Evolutionary conservation across 768 basidiomycete species (phyloP), one percentile per base, ranked within the genome.

Genomic region (Antrodiella citrinella): DNA sequence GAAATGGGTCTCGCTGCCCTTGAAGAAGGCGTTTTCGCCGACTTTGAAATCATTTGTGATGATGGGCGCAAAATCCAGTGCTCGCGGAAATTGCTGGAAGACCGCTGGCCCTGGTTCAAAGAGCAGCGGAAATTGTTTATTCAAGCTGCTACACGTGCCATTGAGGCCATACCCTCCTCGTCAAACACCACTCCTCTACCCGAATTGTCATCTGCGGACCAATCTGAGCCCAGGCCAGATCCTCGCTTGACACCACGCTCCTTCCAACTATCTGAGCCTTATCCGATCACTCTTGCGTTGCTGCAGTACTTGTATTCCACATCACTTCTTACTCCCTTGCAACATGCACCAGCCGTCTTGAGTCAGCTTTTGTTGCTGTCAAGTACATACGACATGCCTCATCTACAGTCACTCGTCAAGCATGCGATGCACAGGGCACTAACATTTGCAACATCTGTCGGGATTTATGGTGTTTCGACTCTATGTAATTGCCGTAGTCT

Each of bases 81-180:
- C 63, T 93, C 91, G 20, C 76, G 91, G 44, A 82, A 78, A 62
- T 63, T 91, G n/a, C 72, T 99, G 23, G 86, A 90, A 61, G 85
- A 91, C 26, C 78, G 94, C 26, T 99, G 95, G 95, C 81, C 87
- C 1, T 99, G 95, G 95, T 93, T 99, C 74, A 78, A 78, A 56
- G 78, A 82, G 47, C 83, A 90, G 60, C 70, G 84, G 18, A 63
- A 69, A 47, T 69, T 70, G 46, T 82, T 88, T 59, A 57, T 84
- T 26, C 72, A 77, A 47, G 74, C 70, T 7, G 86, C 87, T 1
- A 68, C 69, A 42, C 69, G 68, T 22, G 73, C 78, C 4, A 69
- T 86, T 40, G 80, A 84, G 41, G 66, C 69, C 5, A 65, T 88
- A 41, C 84, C 86, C 0, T 60, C 71, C 2, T 80, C 82, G 11